These are phyloP conservation scores for Dictyostelium purpureum DNA, from an alignment of 78 protist genomes.

Conservation along the genomic window DNA sequence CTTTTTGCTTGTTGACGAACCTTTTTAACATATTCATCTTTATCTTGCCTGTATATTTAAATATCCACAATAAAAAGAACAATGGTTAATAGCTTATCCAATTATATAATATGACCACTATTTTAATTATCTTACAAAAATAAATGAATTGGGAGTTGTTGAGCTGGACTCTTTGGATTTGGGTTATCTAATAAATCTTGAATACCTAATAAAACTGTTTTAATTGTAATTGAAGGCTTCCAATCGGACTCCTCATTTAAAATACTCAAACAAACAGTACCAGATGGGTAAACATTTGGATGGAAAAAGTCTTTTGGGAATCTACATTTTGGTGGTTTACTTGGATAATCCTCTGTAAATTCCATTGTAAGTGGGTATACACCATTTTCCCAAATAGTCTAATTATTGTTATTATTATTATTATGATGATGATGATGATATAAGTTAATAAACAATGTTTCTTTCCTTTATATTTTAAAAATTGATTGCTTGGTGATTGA, in stretches of 20 bases:
- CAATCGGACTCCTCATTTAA: constrained; percentile 97
- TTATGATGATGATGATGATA: background rate
- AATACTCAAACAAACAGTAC: constrained; percentile 97
- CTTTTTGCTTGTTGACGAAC: constrained; percentile 22
- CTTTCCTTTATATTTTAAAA: no score
- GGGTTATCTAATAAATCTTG: constrained; percentile 97
- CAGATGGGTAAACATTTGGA: constrained; percentile 94
- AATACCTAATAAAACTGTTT: constrained; percentile 93
- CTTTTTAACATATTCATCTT: constrained; percentile 46
- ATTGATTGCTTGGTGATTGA: no score
- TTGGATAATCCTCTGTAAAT: constrained; percentile 97
- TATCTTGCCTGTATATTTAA: background rate
- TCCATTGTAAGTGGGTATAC: constrained; percentile 86
- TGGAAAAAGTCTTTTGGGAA: constrained; percentile 86
- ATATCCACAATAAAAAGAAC: background rate
- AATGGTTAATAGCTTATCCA: background rate
- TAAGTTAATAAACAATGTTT: no score
- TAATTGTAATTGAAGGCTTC: constrained; percentile 96
- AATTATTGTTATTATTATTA: background rate
- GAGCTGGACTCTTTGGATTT: constrained; percentile 97
- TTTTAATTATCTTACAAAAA: constrained; percentile 46
- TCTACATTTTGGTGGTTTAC: constrained; percentile 96
- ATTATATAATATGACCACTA: background rate
- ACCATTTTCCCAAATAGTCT: constrained; percentile 97
- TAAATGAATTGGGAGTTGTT: constrained; percentile 89